phyloP scores from a whole-genome alignment of 2,329 filamentous ascomycete genomes.

The Ophiocordyceps camponoti-saundersi region DNA sequence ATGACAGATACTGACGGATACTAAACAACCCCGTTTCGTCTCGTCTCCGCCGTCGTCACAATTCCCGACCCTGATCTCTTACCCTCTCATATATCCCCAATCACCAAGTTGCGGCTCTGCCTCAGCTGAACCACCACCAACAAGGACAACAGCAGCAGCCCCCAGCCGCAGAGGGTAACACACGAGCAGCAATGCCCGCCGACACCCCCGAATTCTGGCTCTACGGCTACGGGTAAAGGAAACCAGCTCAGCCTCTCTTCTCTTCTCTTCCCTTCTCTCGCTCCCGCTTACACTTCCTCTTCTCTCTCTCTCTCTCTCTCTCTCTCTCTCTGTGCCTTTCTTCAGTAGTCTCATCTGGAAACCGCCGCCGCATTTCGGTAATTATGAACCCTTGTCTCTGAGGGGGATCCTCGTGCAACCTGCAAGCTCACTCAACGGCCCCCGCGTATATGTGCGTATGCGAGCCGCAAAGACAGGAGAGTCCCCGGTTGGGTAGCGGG shows the following conservation, averaged over 20 bases:
- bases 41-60: too few species aligned
- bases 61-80: too few species aligned
- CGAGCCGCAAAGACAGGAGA: constrained; percentile 45
- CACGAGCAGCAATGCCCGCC: not conserved
- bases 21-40: too few species aligned
- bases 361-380: constrained; percentile 90
- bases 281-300: too few species aligned
- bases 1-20: too few species aligned
- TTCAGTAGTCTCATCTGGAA: constrained; percentile 87
- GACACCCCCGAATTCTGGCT: constrained; percentile 66
- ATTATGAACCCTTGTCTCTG: not conserved
- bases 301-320: not conserved
- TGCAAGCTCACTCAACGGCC: not conserved
- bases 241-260: not conserved
- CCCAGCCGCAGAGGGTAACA: not conserved
- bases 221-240: constrained; percentile 79
- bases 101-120: too few species aligned
- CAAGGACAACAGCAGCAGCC: too few species aligned
- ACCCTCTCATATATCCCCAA: too few species aligned
- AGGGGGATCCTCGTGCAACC: too few species aligned
- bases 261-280: too few species aligned
- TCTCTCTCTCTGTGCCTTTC: not conserved
- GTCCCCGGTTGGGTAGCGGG: constrained; percentile 82
- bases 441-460: not conserved
- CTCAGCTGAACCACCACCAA: too few species aligned